Conservation (phyloP, 2,329 filamentous ascomycete genomes). For the Alternaria alternata region DNA sequence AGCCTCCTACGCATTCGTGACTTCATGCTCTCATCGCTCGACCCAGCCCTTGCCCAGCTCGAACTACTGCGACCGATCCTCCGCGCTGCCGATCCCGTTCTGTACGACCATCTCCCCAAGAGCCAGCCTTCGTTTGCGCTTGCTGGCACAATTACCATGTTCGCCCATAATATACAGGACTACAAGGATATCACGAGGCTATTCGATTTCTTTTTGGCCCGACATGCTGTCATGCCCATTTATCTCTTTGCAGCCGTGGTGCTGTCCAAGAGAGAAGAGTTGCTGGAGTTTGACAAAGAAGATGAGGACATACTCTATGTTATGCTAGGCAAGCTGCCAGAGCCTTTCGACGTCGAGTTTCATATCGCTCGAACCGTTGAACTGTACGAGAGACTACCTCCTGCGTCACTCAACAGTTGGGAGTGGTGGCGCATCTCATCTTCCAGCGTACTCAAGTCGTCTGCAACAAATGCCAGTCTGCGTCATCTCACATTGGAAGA, state of each 20-base stretch:
- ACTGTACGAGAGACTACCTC: slow-evolving; percentile 74
- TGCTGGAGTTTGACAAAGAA: slow-evolving; percentile 82
- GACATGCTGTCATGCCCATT: slow-evolving; percentile 85
- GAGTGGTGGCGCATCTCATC: slow-evolving; percentile 77
- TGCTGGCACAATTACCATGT: slow-evolving; percentile 92
- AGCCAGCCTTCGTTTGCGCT: slow-evolving; percentile 92
- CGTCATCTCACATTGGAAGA: slow-evolving; percentile 68
- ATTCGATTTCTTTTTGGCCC: slow-evolving; percentile 90
- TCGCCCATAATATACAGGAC: slow-evolving; percentile 92
- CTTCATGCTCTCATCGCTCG: slow-evolving; percentile 92
- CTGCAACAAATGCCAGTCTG: slow-evolving; percentile 62
- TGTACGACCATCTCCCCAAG: slow-evolving; percentile 77
- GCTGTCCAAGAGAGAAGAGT: slow-evolving; percentile 78
- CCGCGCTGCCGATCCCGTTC: slow-evolving; percentile 71
- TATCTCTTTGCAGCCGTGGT: slow-evolving; percentile 86
- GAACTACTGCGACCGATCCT: slow-evolving; percentile 85
- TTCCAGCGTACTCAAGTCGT: slow-evolving; percentile 86
- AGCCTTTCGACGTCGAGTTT: slow-evolving; percentile 78
- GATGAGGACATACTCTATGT: slow-evolving; percentile 88
- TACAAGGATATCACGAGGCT: slow-evolving; percentile 88
- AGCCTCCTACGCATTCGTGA: slow-evolving; percentile 91
- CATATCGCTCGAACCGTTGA: slow-evolving; percentile 72
- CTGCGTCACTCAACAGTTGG: slow-evolving; percentile 68
- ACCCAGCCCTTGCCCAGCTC: slow-evolving; percentile 84
- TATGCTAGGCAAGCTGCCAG: slow-evolving; percentile 84